Base-by-base conservation (phyloP, 345 rosid species). In the Xanthoceras sorbifolium region DNA sequence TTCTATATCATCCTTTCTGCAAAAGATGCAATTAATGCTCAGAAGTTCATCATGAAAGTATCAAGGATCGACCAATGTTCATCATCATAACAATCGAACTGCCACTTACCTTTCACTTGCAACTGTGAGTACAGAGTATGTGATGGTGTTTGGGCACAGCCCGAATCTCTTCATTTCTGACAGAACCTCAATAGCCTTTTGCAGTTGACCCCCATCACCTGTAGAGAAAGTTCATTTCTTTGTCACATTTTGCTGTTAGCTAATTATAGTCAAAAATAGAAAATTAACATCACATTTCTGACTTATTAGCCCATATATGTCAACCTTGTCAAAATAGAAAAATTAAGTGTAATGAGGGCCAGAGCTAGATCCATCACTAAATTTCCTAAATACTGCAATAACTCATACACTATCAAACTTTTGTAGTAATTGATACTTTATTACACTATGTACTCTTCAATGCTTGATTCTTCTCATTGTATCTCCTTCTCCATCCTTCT, bases 181-280 rank as follows among this genome's bases (percentile, higher is more conserved):
- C n/a, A 95, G 85, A 80, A 86, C 81, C 78, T 91, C 90, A 83
- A 91, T 84, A 72, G 98, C 95, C 88, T 81, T 89, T 23, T 88
- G 87, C 29, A 95, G 90, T 75, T 93, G 97, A 85, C 81, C 86
- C 75, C 98, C 98, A 82, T 89, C 92, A 87, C 99, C 99, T 95
- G 88, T 73, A 77, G 48, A 60, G 68, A 42, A 77, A 66, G 42
- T 64, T 78, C 61, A 79, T 78, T 23, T 66, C 64, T 48, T 34
- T 32, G 57, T 46, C 11, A 79, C 78, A 55, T 40, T 69, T 60
- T 76, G 10, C 6, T 23, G 23, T 38, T 80, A 57, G 12, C 57
- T 46, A 15, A 64, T 42, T 22, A 3, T 32, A 70, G 50, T 25
- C 28, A 72, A 17, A 68, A 61, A 62, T 67, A 66, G 55, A 28